These are phyloP conservation scores for Candida freyschussii DNA, from an alignment of 1,139 yeast species.

Conservation along the genomic window DNA sequence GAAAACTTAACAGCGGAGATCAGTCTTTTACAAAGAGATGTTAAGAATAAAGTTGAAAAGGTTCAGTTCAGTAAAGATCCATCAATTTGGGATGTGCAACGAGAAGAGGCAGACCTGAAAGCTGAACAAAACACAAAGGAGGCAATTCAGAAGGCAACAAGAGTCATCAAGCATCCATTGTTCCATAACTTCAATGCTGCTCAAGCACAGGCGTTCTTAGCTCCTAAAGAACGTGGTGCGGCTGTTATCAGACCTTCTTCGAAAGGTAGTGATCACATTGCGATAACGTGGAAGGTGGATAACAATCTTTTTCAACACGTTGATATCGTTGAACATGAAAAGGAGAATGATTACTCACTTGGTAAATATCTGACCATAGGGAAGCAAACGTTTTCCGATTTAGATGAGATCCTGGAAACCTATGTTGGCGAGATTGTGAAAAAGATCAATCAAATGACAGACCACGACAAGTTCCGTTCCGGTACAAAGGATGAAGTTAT, in stretches of 20 bases:
- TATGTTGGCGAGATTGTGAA: conserved; percentile 83
- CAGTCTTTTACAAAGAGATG: conserved; percentile 63
- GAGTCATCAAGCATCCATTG: conserved; percentile 88
- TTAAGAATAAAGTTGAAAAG: conserved; percentile 50
- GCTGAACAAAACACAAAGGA: conserved; percentile 49
- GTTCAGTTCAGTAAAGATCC: conserved; percentile 50
- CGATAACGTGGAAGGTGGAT: conserved; percentile 95
- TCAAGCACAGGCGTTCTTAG: conserved; percentile 92
- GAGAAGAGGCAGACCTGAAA: conserved; percentile 64
- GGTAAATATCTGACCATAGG: conserved; percentile 67
- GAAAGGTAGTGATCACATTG: conserved; percentile 79
- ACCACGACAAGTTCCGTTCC: conserved; percentile 82
- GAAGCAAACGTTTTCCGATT: conserved; percentile 66
- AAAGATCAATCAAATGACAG: conserved; percentile 78
- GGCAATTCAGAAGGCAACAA: conserved; percentile 49
- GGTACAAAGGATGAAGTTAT: conserved; percentile 79
- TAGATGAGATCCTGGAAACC: conserved; percentile 88
- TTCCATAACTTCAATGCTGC: conserved; percentile 76
- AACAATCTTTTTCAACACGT: conserved; percentile 88
- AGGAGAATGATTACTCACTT: conserved; percentile 55
- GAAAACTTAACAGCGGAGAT: conserved; percentile 69
- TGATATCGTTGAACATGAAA: conserved; percentile 72
- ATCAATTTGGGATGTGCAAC: conserved; percentile 76
- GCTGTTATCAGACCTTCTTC: conserved; percentile 94
- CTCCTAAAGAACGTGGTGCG: conserved; percentile 86